Evolutionary conservation across 163 green algal species (phyloP).

Genomic region (Chloromonas sp.): DNA sequence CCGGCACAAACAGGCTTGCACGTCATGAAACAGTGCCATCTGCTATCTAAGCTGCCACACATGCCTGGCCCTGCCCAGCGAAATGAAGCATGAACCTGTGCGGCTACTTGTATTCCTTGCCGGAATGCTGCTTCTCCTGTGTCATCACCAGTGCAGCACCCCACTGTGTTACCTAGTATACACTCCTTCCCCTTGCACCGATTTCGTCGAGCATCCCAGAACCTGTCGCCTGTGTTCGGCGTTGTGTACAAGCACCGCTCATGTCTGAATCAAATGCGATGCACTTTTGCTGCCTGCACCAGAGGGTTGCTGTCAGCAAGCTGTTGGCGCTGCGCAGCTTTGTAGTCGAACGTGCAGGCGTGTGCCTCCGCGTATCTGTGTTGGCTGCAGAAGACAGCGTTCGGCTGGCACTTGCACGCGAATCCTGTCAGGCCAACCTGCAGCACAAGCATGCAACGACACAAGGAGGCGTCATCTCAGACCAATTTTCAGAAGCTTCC

Average conservation of each 20-base stretch:
- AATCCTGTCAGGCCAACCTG: slow-evolving; percentile 51
- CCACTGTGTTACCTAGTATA: neutral
- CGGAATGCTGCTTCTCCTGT: too few species aligned
- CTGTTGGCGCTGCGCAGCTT: slow-evolving; percentile 25
- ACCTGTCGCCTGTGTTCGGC: neutral
- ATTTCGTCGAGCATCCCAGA: neutral
- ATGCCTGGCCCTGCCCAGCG: too few species aligned
- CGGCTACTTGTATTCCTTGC: too few species aligned
- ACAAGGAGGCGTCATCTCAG: neutral
- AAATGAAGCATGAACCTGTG: too few species aligned
- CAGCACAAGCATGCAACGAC: neutral
- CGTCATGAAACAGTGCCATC: too few species aligned
- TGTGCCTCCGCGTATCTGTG: slow-evolving; percentile 48
- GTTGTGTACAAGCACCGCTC: too few species aligned
- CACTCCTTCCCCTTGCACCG: neutral
- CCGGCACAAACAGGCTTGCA: too few species aligned
- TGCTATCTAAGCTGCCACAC: too few species aligned
- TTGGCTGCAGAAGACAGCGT: slow-evolving; percentile 34
- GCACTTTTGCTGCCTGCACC: slow-evolving; percentile 37
- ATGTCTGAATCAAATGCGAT: slow-evolving; percentile 21
- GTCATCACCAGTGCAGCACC: too few species aligned
- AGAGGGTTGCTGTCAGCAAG: slow-evolving; percentile 43
- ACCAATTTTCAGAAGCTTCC: neutral
- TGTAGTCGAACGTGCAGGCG: slow-evolving; percentile 47
- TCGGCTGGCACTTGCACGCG: slow-evolving; percentile 38